Percentiles rank a stretch among this genome's conserved stretches.
Conservation (phyloP, 176 grass and related monocot species). For the Poa pratensis region DNA sequence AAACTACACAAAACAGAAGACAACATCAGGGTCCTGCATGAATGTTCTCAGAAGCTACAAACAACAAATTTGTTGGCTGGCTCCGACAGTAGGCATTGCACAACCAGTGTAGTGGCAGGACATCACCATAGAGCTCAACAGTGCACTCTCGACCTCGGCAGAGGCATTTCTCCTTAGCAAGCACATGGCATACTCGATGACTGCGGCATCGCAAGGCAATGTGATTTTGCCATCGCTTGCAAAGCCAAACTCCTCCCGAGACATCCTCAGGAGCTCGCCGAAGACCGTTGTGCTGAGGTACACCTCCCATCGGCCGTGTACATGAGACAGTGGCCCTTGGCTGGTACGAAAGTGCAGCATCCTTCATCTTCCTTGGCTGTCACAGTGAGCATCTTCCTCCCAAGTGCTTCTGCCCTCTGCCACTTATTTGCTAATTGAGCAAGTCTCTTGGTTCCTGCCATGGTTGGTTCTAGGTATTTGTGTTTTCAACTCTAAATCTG, state of each 20-base stretch:
- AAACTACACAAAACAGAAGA: neutral
- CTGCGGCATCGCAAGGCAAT: slow-evolving; percentile 50
- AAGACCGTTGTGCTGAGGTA: slow-evolving; percentile 50
- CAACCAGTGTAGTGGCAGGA: slow-evolving; percentile 10
- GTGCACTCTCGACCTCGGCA: slow-evolving; percentile 47
- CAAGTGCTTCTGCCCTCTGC: slow-evolving; percentile 22
- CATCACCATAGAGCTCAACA: slow-evolving; percentile 48
- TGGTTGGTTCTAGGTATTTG: neutral
- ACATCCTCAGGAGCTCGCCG: slow-evolving; percentile 50
- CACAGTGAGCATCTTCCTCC: slow-evolving; percentile 29
- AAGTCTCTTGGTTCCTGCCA: slow-evolving; percentile 35
- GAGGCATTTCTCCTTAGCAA: slow-evolving; percentile 52
- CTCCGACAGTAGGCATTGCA: neutral
- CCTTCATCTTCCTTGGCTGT: neutral
- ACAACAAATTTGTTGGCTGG: slow-evolving; percentile 27
- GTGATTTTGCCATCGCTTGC: slow-evolving; percentile 35
- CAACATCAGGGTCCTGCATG: neutral
- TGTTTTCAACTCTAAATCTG: neutral
- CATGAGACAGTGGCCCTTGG: slow-evolving; percentile 47
- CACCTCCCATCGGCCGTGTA: slow-evolving; percentile 40
- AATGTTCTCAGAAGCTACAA: slow-evolving; percentile 29
- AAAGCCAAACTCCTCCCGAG: slow-evolving; percentile 55
- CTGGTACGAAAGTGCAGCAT: slow-evolving; percentile 11
- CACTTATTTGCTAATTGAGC: slow-evolving; percentile 40
- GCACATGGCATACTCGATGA: slow-evolving; percentile 62